Evolutionary conservation across 1,284 basidiomycete species (phyloP).

Genomic region (Tylopilus sp.): DNA sequence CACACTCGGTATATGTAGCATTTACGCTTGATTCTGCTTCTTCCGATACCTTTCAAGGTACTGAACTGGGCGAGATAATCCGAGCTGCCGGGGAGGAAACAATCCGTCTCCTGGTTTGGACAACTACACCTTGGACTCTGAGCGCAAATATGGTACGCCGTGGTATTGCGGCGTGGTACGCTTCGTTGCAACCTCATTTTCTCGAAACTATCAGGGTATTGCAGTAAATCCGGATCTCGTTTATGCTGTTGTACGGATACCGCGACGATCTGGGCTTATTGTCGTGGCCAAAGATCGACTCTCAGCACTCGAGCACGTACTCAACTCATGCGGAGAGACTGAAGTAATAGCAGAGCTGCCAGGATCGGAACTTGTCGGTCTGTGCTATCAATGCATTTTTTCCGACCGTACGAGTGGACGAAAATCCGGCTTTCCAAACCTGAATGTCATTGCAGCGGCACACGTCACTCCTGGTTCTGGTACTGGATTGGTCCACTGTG

Average conservation of each 20-base stretch:
- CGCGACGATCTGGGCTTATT: constrained; percentile 36
- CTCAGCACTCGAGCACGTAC: constrained; percentile 44
- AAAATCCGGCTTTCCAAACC: constrained; percentile 8
- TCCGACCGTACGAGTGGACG: constrained; percentile 22
- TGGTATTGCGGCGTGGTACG: neutral
- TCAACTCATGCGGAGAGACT: constrained; percentile 43
- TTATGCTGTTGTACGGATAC: constrained; percentile 61
- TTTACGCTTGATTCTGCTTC: constrained; percentile 54
- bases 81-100: constrained; percentile 21
- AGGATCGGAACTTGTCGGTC: constrained; percentile 63
- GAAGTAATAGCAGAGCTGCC: constrained; percentile 47
- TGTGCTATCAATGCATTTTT: constrained; percentile 72
- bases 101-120: constrained; percentile 86
- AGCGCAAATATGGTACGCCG: constrained; percentile 86
- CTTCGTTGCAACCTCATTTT: constrained; percentile 4
- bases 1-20: constrained; percentile 83
- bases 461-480: constrained; percentile 89
- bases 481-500: constrained; percentile 96
- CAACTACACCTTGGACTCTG: constrained; percentile 97
- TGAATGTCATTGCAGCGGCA: constrained; percentile 47
- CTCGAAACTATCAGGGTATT: constrained; percentile 61
- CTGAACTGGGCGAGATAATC: constrained; percentile 13
- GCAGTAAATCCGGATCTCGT: constrained; percentile 73
- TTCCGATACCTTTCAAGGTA: constrained; percentile 13
- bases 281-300: constrained; percentile 75